Conservation (phyloP, 139 green algal species). For the Limnomonas spitsbergensis region DNA sequence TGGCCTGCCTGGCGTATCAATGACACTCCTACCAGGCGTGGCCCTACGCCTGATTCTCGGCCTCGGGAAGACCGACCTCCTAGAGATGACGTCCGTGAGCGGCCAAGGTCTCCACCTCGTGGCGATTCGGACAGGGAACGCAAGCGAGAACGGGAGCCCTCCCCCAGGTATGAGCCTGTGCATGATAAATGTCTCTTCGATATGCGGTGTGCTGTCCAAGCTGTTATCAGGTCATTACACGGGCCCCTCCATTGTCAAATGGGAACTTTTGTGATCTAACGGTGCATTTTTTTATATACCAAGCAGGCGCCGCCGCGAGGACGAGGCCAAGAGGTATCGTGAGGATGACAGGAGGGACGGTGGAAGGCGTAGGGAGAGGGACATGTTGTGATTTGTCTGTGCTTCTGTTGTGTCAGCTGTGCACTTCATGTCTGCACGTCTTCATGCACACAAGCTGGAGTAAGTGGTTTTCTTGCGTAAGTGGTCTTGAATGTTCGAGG, state of each 20-base stretch:
- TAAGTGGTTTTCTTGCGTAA: no score
- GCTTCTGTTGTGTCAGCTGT: no score
- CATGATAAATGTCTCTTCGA: no score
- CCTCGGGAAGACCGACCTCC: neutral
- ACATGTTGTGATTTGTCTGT: neutral
- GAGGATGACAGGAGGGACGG: conserved; percentile 2
- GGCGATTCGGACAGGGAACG: conserved; percentile 16
- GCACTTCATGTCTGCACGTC: no score
- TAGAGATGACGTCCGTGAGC: neutral
- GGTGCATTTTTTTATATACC: no score
- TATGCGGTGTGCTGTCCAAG: no score
- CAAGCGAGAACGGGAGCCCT: conserved; percentile 31
- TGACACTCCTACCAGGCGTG: neutral
- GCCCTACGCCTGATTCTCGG: neutral
- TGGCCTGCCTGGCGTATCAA: conserved; percentile 1
- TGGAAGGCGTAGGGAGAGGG: neutral
- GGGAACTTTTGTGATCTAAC: no score
- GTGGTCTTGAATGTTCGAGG: no score
- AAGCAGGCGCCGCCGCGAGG: neutral
- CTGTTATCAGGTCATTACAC: no score
- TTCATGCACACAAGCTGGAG: no score
- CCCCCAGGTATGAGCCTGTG: conserved; percentile 14
- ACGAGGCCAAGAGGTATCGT: neutral
- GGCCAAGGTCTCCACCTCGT: neutral
- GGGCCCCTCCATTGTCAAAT: no score